These are phyloP conservation scores for Cercospora sp. DNA, from an alignment of 2,329 filamentous ascomycete genomes.

Conservation along the genomic window DNA sequence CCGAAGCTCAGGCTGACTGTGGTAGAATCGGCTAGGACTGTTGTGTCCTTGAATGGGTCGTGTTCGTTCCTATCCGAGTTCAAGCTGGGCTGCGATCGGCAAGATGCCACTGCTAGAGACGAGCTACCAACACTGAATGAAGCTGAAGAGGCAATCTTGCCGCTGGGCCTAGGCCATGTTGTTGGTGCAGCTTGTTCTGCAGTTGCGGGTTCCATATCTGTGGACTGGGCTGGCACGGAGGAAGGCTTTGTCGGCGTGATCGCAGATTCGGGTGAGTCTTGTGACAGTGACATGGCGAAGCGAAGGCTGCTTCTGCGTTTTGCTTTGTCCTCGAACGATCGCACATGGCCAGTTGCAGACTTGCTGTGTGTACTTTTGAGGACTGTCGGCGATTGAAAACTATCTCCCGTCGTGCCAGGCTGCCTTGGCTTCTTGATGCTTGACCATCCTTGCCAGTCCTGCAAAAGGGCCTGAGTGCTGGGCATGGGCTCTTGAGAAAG, in stretches of 20 bases:
- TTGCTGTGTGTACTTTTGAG: conserved; percentile 6
- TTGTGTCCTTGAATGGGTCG: not conserved
- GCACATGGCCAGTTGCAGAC: conserved; percentile 7
- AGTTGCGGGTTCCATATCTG: conserved; percentile 6
- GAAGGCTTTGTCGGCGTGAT: not conserved
- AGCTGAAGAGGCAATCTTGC: conserved; percentile 19
- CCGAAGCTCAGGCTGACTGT: conserved; percentile 8
- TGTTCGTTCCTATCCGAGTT: not conserved
- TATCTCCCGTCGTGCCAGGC: conserved; percentile 16
- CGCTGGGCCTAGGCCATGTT: conserved; percentile 13
- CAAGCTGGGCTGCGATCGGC: not conserved
- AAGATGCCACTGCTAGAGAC: not conserved
- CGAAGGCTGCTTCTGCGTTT: conserved; percentile 31
- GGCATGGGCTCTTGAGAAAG: conserved; percentile 35
- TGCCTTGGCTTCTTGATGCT: conserved; percentile 44
- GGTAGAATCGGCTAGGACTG: not conserved
- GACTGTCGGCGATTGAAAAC: conserved; percentile 22
- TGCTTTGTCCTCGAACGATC: conserved; percentile 8
- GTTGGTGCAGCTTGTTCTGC: not conserved
- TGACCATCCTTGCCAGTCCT: conserved; percentile 44
- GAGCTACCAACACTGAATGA: conserved; percentile 9
- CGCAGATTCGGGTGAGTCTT: conserved; percentile 20
- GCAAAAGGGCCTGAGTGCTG: conserved; percentile 50
- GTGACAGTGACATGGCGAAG: conserved; percentile 26
- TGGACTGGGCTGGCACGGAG: conserved; percentile 5